Evolutionary conservation across 345 rosid genomes (phyloP), one percentile per base, ranked within the genome.

Genomic region (Cochlearia excelsa): DNA sequence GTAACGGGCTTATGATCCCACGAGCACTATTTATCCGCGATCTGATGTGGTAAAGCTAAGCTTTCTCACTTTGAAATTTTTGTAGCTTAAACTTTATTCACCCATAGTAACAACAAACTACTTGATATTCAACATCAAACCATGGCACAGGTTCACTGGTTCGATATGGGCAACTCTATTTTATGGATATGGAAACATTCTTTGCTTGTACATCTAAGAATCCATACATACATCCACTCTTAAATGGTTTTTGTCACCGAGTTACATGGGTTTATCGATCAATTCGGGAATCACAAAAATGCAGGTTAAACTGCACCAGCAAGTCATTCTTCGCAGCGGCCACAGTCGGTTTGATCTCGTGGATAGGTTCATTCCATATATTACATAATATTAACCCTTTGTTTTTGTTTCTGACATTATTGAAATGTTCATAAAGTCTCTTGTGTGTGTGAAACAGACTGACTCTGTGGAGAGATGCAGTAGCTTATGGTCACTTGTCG

Each of bases 1-100:
- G 98, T 48, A 91, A 91, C 52, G 98, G 92, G 55, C 95, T 91
- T 43, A 80, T 88, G 96, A 61, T 91, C 35, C 96, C 98, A 37
- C 92, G 96, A 52, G 96, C 98, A 3, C 75, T 91, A 63, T 84
- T 91, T 59, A 75, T 82, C 66, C 96, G 96, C 8, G 98, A 91
- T 78, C 74, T 88, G 47, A 91, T 91, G 96, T 91, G 98, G 98
- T 86, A 86, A 78, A 64, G 46, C 57, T 68, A 63, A 28, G 45
- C 23, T 30, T 57, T 46, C 34, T 30, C 42, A 30, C 0, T 38
- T 37, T 0, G 23, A 6, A 48, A 0, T 42, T n/a, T 59, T 2
- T 54, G 26, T 47, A 51, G 16, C 50, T 23, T 35, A 63, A 37
- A 63, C 30, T 33, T 16, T 57, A 57, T 52, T 43, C 43, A 43